These are phyloP conservation scores for Sequoia sempervirens DNA, from an alignment of 75 land plant species.

Conservation along the genomic window DNA sequence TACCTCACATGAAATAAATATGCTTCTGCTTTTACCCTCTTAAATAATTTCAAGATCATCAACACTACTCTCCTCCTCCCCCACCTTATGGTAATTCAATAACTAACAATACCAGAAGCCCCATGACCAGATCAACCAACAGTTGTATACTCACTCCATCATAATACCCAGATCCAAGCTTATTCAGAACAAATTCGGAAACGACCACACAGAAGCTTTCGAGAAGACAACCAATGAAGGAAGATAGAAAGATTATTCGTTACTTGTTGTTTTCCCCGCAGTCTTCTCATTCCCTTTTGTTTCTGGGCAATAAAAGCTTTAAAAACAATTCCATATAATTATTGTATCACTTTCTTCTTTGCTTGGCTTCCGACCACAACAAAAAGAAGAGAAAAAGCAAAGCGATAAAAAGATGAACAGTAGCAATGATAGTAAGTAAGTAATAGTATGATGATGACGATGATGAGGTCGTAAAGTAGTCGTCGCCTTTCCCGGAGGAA, in stretches of 20 bases:
- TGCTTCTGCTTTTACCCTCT: neutral
- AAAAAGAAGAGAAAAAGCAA: constrained; percentile 2
- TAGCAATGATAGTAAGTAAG: neutral
- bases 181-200: no score
- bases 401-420: neutral
- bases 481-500: constrained; percentile 9
- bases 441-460: constrained; percentile 5
- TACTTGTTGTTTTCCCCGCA: neutral
- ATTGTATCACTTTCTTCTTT: neutral
- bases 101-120: neutral
- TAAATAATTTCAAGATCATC: neutral
- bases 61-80: neutral
- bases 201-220: no score
- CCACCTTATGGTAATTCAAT: neutral
- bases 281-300: neutral
- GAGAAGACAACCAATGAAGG: neutral
- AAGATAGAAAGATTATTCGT: neutral
- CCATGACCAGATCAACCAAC: neutral
- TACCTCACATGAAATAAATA: neutral
- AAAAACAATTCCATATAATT: neutral
- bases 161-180: neutral
- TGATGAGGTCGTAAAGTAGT: constrained; percentile 12
- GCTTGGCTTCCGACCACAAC: neutral
- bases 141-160: neutral
- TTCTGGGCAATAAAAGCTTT: neutral